Evolutionary conservation across 345 rosid species (phyloP).

Genomic region (Dovyalis caffra): DNA sequence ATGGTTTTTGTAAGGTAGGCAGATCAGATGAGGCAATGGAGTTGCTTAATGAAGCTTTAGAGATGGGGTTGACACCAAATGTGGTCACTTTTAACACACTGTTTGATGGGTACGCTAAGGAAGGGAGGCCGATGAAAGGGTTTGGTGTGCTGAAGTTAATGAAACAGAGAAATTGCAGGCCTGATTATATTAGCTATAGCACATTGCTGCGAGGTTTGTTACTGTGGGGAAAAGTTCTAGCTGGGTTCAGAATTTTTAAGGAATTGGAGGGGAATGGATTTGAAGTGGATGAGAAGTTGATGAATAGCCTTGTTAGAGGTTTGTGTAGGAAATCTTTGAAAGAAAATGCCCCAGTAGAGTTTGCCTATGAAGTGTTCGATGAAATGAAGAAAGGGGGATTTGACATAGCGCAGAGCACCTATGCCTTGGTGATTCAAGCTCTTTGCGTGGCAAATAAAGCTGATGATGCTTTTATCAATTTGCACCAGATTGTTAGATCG

Average conservation of each 20-base stretch:
- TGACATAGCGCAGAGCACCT: conserved; percentile 21
- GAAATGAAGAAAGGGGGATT: conserved; percentile 32
- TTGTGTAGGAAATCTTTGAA: conserved; percentile 40
- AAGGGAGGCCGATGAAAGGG: conserved; percentile 55
- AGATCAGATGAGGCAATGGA: conserved; percentile 64
- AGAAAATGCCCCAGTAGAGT: conserved; percentile 34
- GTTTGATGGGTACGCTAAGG: conserved; percentile 53
- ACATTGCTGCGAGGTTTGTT: conserved; percentile 53
- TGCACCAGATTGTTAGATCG: conserved; percentile 29
- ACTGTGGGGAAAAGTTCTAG: conserved; percentile 45
- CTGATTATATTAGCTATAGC: conserved; percentile 50
- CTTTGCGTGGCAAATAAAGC: conserved; percentile 34
- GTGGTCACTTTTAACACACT: conserved; percentile 56
- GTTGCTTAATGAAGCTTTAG: conserved; percentile 50
- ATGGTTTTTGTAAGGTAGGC: conserved; percentile 76
- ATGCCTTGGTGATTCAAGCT: conserved; percentile 33
- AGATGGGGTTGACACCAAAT: conserved; percentile 44
- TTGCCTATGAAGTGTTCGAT: conserved; percentile 44
- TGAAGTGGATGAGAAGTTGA: conserved; percentile 39
- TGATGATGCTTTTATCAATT: conserved; percentile 37
- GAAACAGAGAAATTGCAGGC: conserved; percentile 47
- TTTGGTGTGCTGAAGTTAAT: conserved; percentile 47
- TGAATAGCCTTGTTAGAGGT: conserved; percentile 42
- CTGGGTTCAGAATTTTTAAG: conserved; percentile 36
- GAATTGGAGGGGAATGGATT: conserved; percentile 49